phyloP scores from a whole-genome alignment of 768 basidiomycete species.

The Baorangia bicolor region DNA sequence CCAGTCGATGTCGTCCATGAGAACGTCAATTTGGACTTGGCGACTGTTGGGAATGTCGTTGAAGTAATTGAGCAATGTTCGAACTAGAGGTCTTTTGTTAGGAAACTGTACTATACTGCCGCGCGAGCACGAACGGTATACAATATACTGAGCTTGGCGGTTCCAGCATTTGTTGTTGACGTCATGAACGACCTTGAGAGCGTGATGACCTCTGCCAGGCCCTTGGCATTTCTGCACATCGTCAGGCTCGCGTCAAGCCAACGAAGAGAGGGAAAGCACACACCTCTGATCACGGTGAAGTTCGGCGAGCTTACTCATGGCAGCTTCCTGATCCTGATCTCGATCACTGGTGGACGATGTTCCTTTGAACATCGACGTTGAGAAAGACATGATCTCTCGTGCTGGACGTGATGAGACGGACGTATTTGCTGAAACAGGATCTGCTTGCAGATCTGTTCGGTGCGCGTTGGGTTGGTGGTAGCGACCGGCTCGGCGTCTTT shows the following conservation, averaged over 20 bases:
- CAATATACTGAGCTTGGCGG: slow-evolving; percentile 81
- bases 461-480: slow-evolving; percentile 51
- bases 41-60: too few relatives aligned
- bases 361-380: slow-evolving; percentile 38
- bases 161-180: slow-evolving; percentile 95
- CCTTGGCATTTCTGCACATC: too few relatives aligned
- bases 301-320: slow-evolving; percentile 83
- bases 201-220: too few relatives aligned
- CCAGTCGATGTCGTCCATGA: too few relatives aligned
- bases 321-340: slow-evolving; percentile 79
- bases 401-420: background rate
- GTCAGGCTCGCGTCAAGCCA: too few relatives aligned
- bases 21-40: too few relatives aligned
- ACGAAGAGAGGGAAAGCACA: too few relatives aligned
- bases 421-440: slow-evolving; percentile 48
- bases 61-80: slow-evolving; percentile 93
- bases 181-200: slow-evolving; percentile 86
- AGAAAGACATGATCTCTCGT: background rate
- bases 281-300: too few relatives aligned
- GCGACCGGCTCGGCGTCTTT: slow-evolving; percentile 51
- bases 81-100: slow-evolving; percentile 49
- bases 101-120: background rate
- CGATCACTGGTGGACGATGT: slow-evolving; percentile 39
- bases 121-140: background rate
- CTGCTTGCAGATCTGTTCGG: slow-evolving; percentile 70